Evolutionary conservation across 768 basidiomycete genomes (phyloP).

Genomic region (Phlegmacium glaucopus): DNA sequence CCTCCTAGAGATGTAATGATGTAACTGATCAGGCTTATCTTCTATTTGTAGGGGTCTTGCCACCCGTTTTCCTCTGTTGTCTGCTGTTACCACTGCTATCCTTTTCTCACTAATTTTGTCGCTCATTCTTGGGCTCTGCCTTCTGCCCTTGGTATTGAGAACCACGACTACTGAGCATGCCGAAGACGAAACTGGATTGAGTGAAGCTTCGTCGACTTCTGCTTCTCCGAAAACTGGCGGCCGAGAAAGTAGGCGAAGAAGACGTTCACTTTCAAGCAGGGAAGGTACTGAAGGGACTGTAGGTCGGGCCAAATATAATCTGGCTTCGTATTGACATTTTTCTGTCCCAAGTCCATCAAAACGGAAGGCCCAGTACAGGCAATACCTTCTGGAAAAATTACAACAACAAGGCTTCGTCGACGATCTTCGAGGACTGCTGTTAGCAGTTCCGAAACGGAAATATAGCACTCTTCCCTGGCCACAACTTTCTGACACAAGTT

Average conservation of each 20-base stretch:
- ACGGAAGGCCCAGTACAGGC: constrained; percentile 25
- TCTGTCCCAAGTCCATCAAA: constrained; percentile 22
- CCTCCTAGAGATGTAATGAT: neutral
- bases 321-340: constrained; percentile 1
- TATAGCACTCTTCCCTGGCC: constrained; percentile 11
- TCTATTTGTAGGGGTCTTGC: constrained; percentile 52
- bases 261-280: constrained; percentile 23
- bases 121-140: constrained; percentile 43
- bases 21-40: neutral
- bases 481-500: neutral
- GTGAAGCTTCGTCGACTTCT: neutral
- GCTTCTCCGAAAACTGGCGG: neutral
- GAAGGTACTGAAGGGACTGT: constrained; percentile 21
- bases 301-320: constrained; percentile 2
- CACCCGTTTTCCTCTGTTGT: constrained; percentile 63
- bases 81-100: constrained; percentile 42
- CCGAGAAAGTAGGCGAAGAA: constrained; percentile 10
- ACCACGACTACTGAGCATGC: constrained; percentile 5
- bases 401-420: constrained; percentile 36
- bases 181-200: constrained; percentile 2
- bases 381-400: constrained; percentile 24
- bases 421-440: constrained; percentile 42
- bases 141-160: constrained; percentile 37
- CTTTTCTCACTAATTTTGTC: constrained; percentile 47
- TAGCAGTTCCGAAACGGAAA: constrained; percentile 26